phyloP scores from a whole-genome alignment of 2,329 filamentous ascomycete genomes.

The Leptographium wingfieldii region DNA sequence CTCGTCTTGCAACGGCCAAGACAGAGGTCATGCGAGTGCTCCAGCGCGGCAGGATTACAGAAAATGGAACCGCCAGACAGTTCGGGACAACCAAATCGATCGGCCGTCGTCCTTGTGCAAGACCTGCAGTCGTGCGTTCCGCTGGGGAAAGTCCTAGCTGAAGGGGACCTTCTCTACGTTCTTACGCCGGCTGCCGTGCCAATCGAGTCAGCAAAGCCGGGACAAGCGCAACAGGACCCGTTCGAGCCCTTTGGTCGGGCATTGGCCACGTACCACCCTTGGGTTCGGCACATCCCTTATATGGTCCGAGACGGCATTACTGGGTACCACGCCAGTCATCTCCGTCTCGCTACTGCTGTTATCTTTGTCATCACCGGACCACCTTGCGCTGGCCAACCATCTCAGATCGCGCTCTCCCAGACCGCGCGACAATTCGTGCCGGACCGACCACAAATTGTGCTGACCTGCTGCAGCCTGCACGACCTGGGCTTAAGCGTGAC shows the following conservation, averaged over 20 bases:
- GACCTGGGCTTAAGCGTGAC: slow-evolving; percentile 19
- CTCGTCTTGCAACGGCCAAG: neutral
- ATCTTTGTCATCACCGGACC: slow-evolving; percentile 47
- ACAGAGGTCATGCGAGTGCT: slow-evolving; percentile 7
- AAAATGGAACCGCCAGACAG: slow-evolving; percentile 11
- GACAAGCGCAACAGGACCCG: slow-evolving; percentile 40
- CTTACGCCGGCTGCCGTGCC: slow-evolving; percentile 44
- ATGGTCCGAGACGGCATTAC: slow-evolving; percentile 51
- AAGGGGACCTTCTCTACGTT: slow-evolving; percentile 45
- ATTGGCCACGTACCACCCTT: slow-evolving; percentile 44
- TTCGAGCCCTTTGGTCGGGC: slow-evolving; percentile 59
- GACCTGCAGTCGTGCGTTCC: slow-evolving; percentile 34
- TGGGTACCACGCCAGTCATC: slow-evolving; percentile 47
- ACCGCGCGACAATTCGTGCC: slow-evolving; percentile 1
- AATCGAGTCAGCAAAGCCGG: slow-evolving; percentile 25
- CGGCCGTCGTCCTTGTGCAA: slow-evolving; percentile 21
- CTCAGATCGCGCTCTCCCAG: slow-evolving; percentile 36
- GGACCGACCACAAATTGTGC: slow-evolving; percentile 35
- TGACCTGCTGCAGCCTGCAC: slow-evolving; percentile 35
- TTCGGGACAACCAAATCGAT: slow-evolving; percentile 10
- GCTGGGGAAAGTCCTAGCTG: slow-evolving; percentile 29
- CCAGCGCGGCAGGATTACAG: neutral
- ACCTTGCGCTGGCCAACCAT: slow-evolving; percentile 31
- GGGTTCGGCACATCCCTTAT: slow-evolving; percentile 61
- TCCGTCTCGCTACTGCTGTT: slow-evolving; percentile 45